These are phyloP conservation scores for Scutellospora calospora DNA, from an alignment of 371 early-diverging fungal species.

Conservation along the genomic window DNA sequence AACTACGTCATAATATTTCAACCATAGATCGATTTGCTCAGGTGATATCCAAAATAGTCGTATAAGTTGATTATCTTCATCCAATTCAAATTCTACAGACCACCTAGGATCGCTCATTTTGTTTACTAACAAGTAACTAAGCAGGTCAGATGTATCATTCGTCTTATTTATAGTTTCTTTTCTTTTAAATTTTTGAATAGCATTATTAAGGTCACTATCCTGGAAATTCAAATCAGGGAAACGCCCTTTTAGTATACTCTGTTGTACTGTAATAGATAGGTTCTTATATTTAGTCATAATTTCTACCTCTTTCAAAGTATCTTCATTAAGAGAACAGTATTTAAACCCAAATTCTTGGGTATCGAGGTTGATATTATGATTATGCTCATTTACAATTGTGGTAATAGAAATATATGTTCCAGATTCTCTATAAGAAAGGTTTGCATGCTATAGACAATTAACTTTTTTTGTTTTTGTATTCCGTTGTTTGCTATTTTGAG, in stretches of 20 bases:
- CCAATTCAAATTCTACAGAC: slow-evolving; percentile 33
- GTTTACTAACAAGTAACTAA: neutral
- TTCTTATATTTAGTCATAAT: slow-evolving; percentile 6
- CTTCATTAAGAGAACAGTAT: neutral
- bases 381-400: neutral
- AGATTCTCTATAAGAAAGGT: no score
- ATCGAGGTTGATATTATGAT: neutral
- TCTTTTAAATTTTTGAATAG: neutral
- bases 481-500: neutral
- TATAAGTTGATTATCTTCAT: slow-evolving; percentile 6
- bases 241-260: neutral
- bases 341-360: neutral
- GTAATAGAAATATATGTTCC: neutral
- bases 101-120: slow-evolving; percentile 1
- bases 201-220: neutral
- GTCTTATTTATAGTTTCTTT: neutral
- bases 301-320: neutral
- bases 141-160: neutral
- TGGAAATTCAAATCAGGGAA: neutral
- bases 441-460: no score
- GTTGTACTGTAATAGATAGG: neutral
- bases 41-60: slow-evolving; percentile 46
- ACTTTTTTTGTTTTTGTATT: neutral
- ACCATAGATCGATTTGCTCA: slow-evolving; percentile 28
- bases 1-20: slow-evolving; percentile 45